A percentile compares a stretch with the other conserved stretches of the same genome.
These are phyloP conservation scores for Miamiensis avidus DNA, from an alignment of 169 alveolate species.

Conservation along the genomic window DNA sequence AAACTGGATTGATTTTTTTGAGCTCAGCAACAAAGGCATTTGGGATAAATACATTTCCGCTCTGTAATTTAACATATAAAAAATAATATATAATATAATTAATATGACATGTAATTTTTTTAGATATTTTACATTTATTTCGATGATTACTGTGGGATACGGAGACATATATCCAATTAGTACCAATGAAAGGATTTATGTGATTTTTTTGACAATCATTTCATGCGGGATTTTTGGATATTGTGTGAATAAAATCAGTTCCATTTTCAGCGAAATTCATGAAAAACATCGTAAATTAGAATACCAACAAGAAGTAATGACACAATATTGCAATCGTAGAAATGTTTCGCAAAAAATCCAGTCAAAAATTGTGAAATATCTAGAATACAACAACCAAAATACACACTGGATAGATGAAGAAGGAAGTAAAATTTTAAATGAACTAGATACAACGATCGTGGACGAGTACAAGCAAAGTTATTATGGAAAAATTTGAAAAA, in stretches of 20 bases:
- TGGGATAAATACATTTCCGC: background rate
- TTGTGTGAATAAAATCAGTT: slow-evolving; percentile 3
- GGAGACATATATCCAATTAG: slow-evolving; percentile 14
- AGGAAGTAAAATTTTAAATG: background rate
- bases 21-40: background rate
- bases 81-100: too few relatives aligned
- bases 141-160: slow-evolving; percentile 19
- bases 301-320: background rate
- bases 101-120: background rate
- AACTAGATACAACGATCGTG: background rate
- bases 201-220: slow-evolving; percentile 17
- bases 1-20: background rate
- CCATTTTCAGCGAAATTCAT: background rate
- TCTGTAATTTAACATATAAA: background rate
- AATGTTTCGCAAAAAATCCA: background rate
- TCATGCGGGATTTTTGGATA: slow-evolving; percentile 21
- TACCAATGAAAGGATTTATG: slow-evolving; percentile 9
- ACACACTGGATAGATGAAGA: background rate
- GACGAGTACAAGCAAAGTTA: background rate
- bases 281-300: background rate
- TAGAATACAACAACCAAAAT: background rate
- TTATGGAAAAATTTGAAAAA: too few relatives aligned
- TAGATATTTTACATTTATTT: slow-evolving; percentile 1
- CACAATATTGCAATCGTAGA: slow-evolving; percentile 1
- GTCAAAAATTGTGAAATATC: slow-evolving; percentile 7